Evolutionary conservation across 192 early-diverging fungal genomes (phyloP), one percentile per base, ranked within the genome.

Genomic region (Entomortierella parvispora): DNA sequence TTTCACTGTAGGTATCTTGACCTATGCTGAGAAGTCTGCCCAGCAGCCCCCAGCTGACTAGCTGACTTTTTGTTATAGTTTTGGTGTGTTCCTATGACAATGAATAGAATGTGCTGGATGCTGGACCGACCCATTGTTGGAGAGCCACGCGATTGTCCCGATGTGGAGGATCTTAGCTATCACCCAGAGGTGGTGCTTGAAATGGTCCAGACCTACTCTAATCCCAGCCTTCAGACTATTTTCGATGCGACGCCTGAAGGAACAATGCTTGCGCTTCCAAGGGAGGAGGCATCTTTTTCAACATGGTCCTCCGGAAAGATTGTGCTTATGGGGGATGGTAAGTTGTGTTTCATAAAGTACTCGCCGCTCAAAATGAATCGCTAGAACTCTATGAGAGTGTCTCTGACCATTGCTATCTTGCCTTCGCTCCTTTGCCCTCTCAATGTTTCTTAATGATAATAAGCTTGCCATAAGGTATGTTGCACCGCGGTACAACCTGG

Each of bases 241-340:
- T 58, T 77, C 18, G 74, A 77, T 32, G 48, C 31, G 26, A 68
- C 61, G 17, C 74, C 65, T 5, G 11, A 12, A 4, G 55, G 60
- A 15, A 76, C 72, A 3, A 55, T 62, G 33, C 26, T 45, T 14
- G 59, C 59, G 2, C 28, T 76, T 18, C 34, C 53, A 58, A 64
- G 72, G 31, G 72, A 77, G 28, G 74, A 77, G 29, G 59, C 37
- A 10, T 64, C 42, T n/a, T 46, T 64, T 48, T 64, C 61, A 1
- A 77, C 65, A 22, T 77, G 74, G 74, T 37, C 66, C 34, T 34
- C 55, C 53, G 74, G 74, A 4, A 63, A 53, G n/a, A 40, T 77
- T 31, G 60, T 65, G 3, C 57, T 77, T n/a, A 64, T 77, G 66
- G 65, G 74, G 15, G 74, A 68, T 42, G 74, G 74, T 77, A 77